Conservation (phyloP, 1,284 basidiomycete genomes). For the Ceratobasidium sp. region DNA sequence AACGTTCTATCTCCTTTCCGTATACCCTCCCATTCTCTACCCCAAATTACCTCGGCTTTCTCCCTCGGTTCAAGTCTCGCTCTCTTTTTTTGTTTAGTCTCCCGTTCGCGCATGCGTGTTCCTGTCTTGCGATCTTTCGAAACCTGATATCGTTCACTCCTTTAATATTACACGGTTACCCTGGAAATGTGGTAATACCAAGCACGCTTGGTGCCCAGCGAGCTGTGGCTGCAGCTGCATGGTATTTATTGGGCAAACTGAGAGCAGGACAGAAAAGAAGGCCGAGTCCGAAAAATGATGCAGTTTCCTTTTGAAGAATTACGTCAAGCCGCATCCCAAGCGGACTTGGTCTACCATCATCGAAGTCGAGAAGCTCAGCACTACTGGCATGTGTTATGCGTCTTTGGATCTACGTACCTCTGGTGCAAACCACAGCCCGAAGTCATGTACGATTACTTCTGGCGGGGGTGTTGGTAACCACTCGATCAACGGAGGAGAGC, state of each 20-base stretch:
- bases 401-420: constrained; percentile 18
- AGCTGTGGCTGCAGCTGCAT: neutral
- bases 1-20: neutral
- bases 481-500: constrained; percentile 4
- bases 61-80: constrained; percentile 15
- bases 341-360: neutral
- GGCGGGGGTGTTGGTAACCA: constrained; percentile 24
- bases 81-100: constrained; percentile 37
- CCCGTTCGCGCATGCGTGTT: neutral
- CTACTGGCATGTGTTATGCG: neutral
- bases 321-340: constrained; percentile 36
- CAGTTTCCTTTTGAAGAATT: neutral
- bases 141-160: constrained; percentile 33
- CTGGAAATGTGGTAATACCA: neutral
- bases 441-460: constrained; percentile 16
- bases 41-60: constrained; percentile 1
- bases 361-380: neutral
- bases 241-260: neutral
- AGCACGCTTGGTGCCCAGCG: neutral
- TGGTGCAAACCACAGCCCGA: constrained; percentile 24
- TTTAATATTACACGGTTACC: constrained; percentile 36
- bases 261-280: neutral
- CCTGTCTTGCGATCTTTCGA: constrained; percentile 14
- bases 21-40: constrained; percentile 16
- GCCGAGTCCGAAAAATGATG: neutral